phyloP scores from a whole-genome alignment of 768 basidiomycete species.

The Pleurotus sapidus region DNA sequence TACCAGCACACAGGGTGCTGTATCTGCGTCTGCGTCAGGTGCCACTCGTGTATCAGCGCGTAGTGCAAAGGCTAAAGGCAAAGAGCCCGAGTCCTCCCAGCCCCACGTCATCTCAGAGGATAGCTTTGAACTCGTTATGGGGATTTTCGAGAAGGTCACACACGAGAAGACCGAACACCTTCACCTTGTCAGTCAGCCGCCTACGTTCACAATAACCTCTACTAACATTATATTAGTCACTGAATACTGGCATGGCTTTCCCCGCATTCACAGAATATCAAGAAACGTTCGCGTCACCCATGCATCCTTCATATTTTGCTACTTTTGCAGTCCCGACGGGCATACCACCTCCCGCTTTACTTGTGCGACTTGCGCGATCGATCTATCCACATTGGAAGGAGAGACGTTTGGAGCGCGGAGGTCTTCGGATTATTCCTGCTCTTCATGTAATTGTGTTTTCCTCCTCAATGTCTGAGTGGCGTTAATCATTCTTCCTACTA shows the following conservation, averaged over 20 bases:
- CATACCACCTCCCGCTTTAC: conserved; percentile 58
- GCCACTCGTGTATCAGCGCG: conserved; percentile 42
- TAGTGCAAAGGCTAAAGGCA: conserved; percentile 81
- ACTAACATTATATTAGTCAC: conserved; percentile 39
- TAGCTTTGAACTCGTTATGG: conserved; percentile 95
- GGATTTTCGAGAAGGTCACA: conserved; percentile 86
- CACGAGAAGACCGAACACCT: conserved; percentile 89
- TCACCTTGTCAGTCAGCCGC: conserved; percentile 67
- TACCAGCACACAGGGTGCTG: conserved; percentile 70
- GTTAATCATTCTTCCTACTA: conserved; percentile 22
- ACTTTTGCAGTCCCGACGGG: conserved; percentile 64
- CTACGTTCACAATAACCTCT: not conserved
- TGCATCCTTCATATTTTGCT: conserved; percentile 66
- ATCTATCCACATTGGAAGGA: conserved; percentile 92
- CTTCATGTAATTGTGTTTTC: conserved; percentile 62
- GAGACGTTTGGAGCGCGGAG: conserved; percentile 74
- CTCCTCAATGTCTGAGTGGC: not conserved
- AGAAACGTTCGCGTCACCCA: conserved; percentile 56
- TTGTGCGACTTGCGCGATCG: conserved; percentile 67
- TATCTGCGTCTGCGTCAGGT: conserved; percentile 40
- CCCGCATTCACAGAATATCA: conserved; percentile 75
- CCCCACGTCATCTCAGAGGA: conserved; percentile 80
- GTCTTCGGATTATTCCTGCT: conserved; percentile 81
- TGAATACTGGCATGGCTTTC: conserved; percentile 62
- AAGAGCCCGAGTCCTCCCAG: conserved; percentile 69